Evolutionary conservation across 1,284 basidiomycete genomes (phyloP).

Genomic region (Lentinus polychrous): DNA sequence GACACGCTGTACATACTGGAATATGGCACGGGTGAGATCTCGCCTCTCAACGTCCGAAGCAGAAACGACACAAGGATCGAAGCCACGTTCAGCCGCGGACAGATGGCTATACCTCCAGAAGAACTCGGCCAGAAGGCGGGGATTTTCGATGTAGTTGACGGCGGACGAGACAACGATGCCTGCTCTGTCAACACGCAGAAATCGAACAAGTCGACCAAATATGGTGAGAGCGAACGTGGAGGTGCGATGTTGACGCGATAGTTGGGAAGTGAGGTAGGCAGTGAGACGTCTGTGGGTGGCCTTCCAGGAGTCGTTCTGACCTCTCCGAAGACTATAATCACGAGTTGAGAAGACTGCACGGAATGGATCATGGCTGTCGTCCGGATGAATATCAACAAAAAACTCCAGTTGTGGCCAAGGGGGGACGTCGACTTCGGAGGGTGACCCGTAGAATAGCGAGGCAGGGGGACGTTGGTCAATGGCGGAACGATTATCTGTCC

Average conservation of each 20-base stretch:
- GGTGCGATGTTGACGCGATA: slow-evolving; percentile 10
- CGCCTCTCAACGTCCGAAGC: not conserved
- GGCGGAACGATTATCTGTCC: too few species aligned
- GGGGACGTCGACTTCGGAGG: too few species aligned
- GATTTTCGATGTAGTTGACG: slow-evolving; percentile 3
- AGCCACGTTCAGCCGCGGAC: not conserved
- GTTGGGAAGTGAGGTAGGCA: not conserved
- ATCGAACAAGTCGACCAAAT: slow-evolving; percentile 3
- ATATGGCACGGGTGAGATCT: not conserved
- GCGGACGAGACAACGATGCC: slow-evolving; percentile 6
- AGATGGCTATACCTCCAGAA: slow-evolving; percentile 1
- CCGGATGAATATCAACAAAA: too few species aligned
- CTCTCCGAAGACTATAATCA: too few species aligned
- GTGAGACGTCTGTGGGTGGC: too few species aligned
- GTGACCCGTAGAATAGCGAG: too few species aligned
- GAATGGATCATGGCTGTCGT: too few species aligned
- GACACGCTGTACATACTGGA: not conserved
- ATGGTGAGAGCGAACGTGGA: slow-evolving; percentile 9
- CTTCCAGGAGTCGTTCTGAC: too few species aligned
- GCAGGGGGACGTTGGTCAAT: too few species aligned
- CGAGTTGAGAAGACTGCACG: too few species aligned
- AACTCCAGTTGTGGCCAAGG: too few species aligned
- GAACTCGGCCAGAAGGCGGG: not conserved
- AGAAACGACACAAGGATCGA: not conserved
- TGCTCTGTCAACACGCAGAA: slow-evolving; percentile 10